Evolutionary conservation across 257 asterid genomes (phyloP), one percentile per base, ranked within the genome.

Genomic region (Galeopsis tetrahit): DNA sequence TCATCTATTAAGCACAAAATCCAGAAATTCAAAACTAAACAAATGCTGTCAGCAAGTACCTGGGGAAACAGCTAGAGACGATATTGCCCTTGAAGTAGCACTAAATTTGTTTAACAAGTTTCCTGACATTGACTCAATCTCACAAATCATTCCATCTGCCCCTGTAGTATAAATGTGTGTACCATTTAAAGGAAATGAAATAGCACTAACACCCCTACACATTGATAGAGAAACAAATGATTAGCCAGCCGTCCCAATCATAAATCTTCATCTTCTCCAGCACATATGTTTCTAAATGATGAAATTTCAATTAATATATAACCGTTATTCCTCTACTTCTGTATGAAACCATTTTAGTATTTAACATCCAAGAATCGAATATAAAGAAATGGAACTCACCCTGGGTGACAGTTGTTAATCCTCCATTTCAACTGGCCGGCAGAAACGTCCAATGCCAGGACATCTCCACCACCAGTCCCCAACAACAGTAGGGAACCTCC

Each of bases 401-500:
- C 97, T n/a, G 97, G 87, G 81, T 91, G 98, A 63, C 96, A 94
- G 71, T 91, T 89, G 80, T 76, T 80, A 74, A 85, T 78, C 76
- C 87, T 90, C 99, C 99, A 89, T 81, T 92, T 94, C 77, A 91
- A 77, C 78, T 89, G 97, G 53, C 98, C 98, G 13, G 92, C 92
- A 71, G 92, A 68, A 17, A 91, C 95, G 76, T 94, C 98, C 83
- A 94, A 73, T 3, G 98, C 97, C 57, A 90, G 77, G 66, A 92
- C 90, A 85, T 94, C 99, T 2, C 99, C 98, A 36, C 96, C 86
- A 6, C 99, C 97, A 0, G 98, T 94, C 76, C 99, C 99, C 79
- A 94, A 77, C 75, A 94, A 77, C 84, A 94, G 73, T 11, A 91
- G 55, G 51, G 97, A 89, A 72, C 87, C 77, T 72, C 88, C 89